Base-by-base conservation (phyloP, 331 rosid species). In the Acacia concinna region DNA sequence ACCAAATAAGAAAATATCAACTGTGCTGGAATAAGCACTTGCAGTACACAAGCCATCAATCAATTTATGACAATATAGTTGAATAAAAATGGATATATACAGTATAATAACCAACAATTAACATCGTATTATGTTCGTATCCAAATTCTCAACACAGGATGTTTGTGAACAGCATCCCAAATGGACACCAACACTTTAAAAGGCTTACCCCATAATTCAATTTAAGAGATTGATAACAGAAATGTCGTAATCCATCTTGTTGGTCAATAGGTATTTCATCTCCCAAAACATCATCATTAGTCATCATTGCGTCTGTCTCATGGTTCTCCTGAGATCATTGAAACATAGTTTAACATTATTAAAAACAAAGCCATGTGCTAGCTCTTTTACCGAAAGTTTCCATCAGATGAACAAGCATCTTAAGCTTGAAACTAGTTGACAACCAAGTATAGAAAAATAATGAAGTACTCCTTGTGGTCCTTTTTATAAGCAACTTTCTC, bases 191-290 rank as follows among this genome's bases (percentile, higher is more conserved):
- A 57, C 54, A 57, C 52, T 31, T 60, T 37, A 76, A 57, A 79
- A 79, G 59, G 68, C 96, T 71, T 89, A 93, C 98, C 92, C 96
- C 98, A 46, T 30, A 80, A 82, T 49, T 87, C 93, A 93, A 78
- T 84, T 87, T 91, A 81, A 96, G 99, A 31, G 90, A 67, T 81
- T 96, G 98, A 83, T 90, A 96, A 85, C 99, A 96, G 83, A 96
- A 96, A 73, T 90, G 98, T 49, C 96, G 90, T 75, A 96, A 82
- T 77, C 90, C 88, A 72, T 92, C 90, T 84, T 90, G 97, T 87
- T 96, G 99, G 84, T 96, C 99, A 74, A 82, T 30, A 47, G 99
- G 98, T 86, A 96, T 93, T 91, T 96, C 99, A 87, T 96, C 99
- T 57, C 99, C 99, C 86, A 96, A 91, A 73, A 96, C 84, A 84